Percentiles rank a stretch among this genome's conserved stretches.
Evolutionary conservation across 1,139 yeast genomes (phyloP).

Genomic region (Pichia sp.): DNA sequence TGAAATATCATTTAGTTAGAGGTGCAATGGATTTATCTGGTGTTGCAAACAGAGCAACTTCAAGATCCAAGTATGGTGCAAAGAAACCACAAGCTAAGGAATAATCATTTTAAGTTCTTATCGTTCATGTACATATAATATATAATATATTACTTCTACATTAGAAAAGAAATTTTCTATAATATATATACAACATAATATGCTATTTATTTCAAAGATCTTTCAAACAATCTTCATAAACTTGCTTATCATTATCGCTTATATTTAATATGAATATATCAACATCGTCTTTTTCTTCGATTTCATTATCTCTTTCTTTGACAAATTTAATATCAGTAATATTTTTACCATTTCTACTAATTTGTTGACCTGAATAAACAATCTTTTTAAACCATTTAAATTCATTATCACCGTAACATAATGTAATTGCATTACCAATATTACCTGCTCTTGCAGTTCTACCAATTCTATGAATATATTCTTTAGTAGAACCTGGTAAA

Average conservation of each 20-base stretch:
- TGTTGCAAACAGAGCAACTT: slow-evolving; percentile 84
- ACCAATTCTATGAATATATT: slow-evolving; percentile 92
- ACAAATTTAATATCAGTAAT: slow-evolving; percentile 24
- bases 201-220: slow-evolving; percentile 39
- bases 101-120: too few relatives aligned
- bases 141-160: too few relatives aligned
- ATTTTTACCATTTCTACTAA: slow-evolving; percentile 31
- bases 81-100: slow-evolving; percentile 66
- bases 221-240: slow-evolving; percentile 41
- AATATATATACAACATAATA: neutral
- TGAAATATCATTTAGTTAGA: slow-evolving; percentile 86
- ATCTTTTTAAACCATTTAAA: slow-evolving; percentile 55
- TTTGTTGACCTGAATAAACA: slow-evolving; percentile 36
- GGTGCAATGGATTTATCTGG: slow-evolving; percentile 94
- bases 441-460: slow-evolving; percentile 93
- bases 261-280: slow-evolving; percentile 21
- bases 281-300: slow-evolving; percentile 16
- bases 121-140: slow-evolving; percentile 7
- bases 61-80: slow-evolving; percentile 91
- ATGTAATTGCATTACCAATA: slow-evolving; percentile 63
- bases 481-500: slow-evolving; percentile 80
- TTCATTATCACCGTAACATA: slow-evolving; percentile 74
- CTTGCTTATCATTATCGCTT: slow-evolving; percentile 30
- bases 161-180: neutral
- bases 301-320: slow-evolving; percentile 23